Evolutionary conservation across 1,284 basidiomycete species (phyloP), one percentile per base, ranked within the genome.

Genomic region (Heterobasidion irregulare): DNA sequence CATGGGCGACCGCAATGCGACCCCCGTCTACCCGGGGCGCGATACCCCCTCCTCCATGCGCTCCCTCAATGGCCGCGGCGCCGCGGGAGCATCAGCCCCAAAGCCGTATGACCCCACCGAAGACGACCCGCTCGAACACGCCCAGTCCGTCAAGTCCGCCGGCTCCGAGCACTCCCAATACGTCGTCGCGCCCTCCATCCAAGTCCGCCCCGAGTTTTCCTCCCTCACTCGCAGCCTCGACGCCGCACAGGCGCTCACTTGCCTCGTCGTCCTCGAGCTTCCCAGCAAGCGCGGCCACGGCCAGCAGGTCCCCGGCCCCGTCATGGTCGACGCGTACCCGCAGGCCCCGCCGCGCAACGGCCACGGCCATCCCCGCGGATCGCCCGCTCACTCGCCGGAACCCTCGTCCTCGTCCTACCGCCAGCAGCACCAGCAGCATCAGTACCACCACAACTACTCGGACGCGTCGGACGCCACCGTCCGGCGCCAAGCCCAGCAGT

Each of bases 211-310:
- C 4, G 94, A 98, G 70, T 94, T 91, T 68, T 78, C 86, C 1
- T 86, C 86, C 46, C 78, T 96, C 52, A 82, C 88, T 18, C 82
- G 90, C 56, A 84, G 79, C 53, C 72, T 72, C 57, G 92, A 94
- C 63, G 68, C 80, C 50, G 86, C 75, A 56, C 89, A 92, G 65
- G 86, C 89, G 1, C 74, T 97, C 59, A 94, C 93, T 12, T 95
- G 92, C 64, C 89, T 97, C 64, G 84, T 98, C 57, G 78, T 93
- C 58, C 83, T 98, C 64, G 92, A 95, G 70, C 81, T 97, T 0
- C 91, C 94, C 3, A 79, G 82, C 57, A 82, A 91, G 67, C 75
- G 90, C 56, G 72, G 69, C 6, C 67, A 72, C 4, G 71, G 72
- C 1, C 77, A 26, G 26, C 78, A 60, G 12, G 77, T 84, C 43